Base-by-base conservation (phyloP, 2,329 filamentous ascomycete species). In the Podosphaera xanthii region DNA sequence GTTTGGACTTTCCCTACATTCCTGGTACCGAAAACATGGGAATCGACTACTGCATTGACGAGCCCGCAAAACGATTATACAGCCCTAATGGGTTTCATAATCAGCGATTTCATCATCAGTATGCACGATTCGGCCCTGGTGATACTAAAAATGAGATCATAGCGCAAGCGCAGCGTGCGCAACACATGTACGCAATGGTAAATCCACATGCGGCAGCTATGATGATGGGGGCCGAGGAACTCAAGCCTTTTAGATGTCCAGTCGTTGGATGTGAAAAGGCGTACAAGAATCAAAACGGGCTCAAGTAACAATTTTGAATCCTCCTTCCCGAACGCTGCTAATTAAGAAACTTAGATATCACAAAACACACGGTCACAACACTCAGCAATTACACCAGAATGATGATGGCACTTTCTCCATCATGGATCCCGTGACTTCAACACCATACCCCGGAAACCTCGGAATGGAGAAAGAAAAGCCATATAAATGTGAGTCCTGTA, bases 391-490 rank as follows among this genome's bases (percentile, higher is more conserved):
- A 61, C 90, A 96, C 69, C 90, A 96, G 70, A 98, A 98, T 67
- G 86, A 87, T 14, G 92, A 98, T 68, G 92, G 92, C 58, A 96
- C 92, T 1, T 97, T 95, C 70, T 97, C 91, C 0, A 98, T 98
- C 64, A 91, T 98, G 58, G 94, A 98, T 66, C 92, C 92, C 0
- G 87, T 95, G 68, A 97, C 92, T 0, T 92, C 87, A 35, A 81
- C 88, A 1, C 92, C 92, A 0, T 98, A 97, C 64, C 92, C 92
- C 0, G 92, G 92, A 38, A 97, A 92, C 0, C 76, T 95, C 42
- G 92, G 92, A n/a, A 98, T 98, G 92, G 92, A 98, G 73, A 98
- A 97, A 71, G 91, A 97, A 75, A 98, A 98, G 75, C 92, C 92
- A 2, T 97, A 97, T 71, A 90, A 90, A 69, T 98, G 92, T 71